These are phyloP conservation scores for Cryomyces minteri DNA, from an alignment of 495 filamentous ascomycete genomes.

Conservation along the genomic window DNA sequence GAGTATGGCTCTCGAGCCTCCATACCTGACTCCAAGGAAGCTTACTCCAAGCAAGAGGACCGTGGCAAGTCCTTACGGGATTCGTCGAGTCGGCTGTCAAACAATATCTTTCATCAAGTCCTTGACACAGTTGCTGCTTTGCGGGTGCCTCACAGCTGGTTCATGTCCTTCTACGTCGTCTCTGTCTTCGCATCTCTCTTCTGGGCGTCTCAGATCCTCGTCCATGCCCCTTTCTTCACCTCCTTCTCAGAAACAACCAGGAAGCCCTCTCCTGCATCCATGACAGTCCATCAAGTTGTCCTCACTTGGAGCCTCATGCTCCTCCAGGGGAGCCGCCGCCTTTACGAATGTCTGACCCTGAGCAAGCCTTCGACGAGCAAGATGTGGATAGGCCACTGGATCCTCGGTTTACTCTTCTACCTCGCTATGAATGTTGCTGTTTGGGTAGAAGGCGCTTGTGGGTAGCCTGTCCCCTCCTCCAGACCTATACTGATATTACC, in stretches of 20 bases:
- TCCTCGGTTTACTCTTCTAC: slow-evolving; percentile 67
- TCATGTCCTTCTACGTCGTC: slow-evolving; percentile 67
- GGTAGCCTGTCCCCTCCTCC: slow-evolving; percentile 6
- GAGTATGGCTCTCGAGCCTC: slow-evolving; percentile 38
- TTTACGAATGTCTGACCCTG: slow-evolving; percentile 50
- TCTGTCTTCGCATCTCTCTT: slow-evolving; percentile 55
- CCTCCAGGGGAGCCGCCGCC: slow-evolving; percentile 52
- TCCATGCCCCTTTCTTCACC: slow-evolving; percentile 31
- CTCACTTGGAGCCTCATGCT: slow-evolving; percentile 52
- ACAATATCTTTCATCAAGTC: slow-evolving; percentile 2
- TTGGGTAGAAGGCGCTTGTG: slow-evolving; percentile 78
- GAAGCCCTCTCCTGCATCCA: slow-evolving; percentile 16
- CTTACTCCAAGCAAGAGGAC: slow-evolving; percentile 2
- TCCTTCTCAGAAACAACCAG: slow-evolving; percentile 16
- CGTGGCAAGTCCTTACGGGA: slow-evolving; percentile 4
- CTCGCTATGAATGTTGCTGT: slow-evolving; percentile 46
- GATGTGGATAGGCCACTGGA: slow-evolving; percentile 76
- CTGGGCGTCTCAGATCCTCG: slow-evolving; percentile 54
- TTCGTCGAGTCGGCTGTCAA: not conserved
- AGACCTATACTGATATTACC: not conserved
- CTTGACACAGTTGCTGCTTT: slow-evolving; percentile 35
- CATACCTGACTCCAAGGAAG: not conserved
- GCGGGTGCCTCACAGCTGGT: slow-evolving; percentile 71
- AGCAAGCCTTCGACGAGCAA: slow-evolving; percentile 44
- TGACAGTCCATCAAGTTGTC: slow-evolving; percentile 46